Evolutionary conservation across 306 rosid genomes (phyloP).

Genomic region (Corylus avellana): DNA sequence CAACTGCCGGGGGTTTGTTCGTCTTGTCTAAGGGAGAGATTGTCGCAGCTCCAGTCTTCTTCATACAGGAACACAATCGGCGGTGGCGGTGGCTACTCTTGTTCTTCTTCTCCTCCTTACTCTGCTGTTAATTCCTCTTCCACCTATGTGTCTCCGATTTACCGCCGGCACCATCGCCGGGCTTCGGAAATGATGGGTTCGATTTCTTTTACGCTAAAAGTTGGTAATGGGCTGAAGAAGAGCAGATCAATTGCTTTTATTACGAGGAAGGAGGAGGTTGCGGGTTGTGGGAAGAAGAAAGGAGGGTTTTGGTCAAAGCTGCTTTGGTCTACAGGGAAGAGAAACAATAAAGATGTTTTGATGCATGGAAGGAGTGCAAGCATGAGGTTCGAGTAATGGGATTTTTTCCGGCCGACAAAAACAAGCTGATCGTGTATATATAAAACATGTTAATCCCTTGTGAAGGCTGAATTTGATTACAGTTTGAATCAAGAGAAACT

Average conservation of each 20-base stretch:
- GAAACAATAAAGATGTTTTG: conserved; percentile 33
- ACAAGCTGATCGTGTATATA: neutral
- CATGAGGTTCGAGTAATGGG: conserved; percentile 24
- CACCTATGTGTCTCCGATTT: conserved; percentile 26
- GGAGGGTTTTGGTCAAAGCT: conserved; percentile 68
- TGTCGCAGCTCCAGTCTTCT: conserved; percentile 37
- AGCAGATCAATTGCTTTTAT: conserved; percentile 55
- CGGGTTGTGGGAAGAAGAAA: conserved; percentile 34
- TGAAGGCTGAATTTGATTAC: neutral
- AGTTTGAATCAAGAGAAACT: neutral
- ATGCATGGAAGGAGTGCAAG: conserved; percentile 35
- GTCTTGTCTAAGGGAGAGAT: conserved; percentile 54
- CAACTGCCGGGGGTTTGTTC: conserved; percentile 61
- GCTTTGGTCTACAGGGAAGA: conserved; percentile 48
- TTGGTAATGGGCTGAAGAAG: conserved; percentile 48
- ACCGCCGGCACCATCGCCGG: conserved; percentile 41
- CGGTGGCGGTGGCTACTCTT: neutral
- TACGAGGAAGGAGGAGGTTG: conserved; percentile 30
- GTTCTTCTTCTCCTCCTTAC: conserved; percentile 1
- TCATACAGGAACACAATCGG: conserved; percentile 2
- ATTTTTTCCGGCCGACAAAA: neutral
- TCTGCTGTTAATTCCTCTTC: conserved; percentile 14
- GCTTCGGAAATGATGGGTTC: conserved; percentile 41
- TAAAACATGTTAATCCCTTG: neutral
- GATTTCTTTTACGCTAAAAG: conserved; percentile 28